Evolutionary conservation across 2,329 filamentous ascomycete genomes (phyloP), one percentile per base, ranked within the genome.

Genomic region (Fusarium begoniae): DNA sequence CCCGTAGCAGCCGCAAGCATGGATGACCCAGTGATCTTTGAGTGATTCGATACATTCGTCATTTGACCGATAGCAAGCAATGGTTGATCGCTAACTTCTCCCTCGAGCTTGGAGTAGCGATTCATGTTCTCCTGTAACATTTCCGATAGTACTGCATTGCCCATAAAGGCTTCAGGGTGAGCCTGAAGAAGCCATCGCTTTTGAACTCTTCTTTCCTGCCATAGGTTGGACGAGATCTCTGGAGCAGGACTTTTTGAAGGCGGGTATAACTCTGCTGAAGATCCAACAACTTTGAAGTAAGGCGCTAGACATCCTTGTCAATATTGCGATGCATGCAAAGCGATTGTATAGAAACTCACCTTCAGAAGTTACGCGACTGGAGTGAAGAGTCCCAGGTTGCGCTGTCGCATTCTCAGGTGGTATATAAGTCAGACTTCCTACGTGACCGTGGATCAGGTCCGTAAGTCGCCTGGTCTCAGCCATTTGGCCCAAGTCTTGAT

Each of bases 61-160:
- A 90, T 85, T 64, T 89, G 86, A 3, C 91, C 91, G 35, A 90
- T 83, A 5, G 87, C 86, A 28, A 94, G 83, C 9, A 92, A 60
- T 6, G 79, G 72, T 24, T 69, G 72, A 12, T 77, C 60, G 44
- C 69, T 74, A 8, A 63, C 47, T 3, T 78, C 58, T 1, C 79
- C 75, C 14, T 82, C 80, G 5, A 77, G 62, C 20, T 78, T 66
- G 64, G 76, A 73, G 57, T 80, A 80, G 20, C 77, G 78, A 35
- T 77, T 63, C 72, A 82, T 78, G 22, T 84, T 84, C 41, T 85
- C 82, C 14, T 80, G 72, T 10, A 87, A 75, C 6, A 81, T 70
- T 3, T 75, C 77, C 8, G 78, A 76, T 10, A 83, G 69, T 9
- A 74, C 78, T 1, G 78, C 74, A 40, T 83, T 82, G 28, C 83